Base-by-base conservation (phyloP, 176 grass and related monocot species). In the Cenchrus purpureus region DNA sequence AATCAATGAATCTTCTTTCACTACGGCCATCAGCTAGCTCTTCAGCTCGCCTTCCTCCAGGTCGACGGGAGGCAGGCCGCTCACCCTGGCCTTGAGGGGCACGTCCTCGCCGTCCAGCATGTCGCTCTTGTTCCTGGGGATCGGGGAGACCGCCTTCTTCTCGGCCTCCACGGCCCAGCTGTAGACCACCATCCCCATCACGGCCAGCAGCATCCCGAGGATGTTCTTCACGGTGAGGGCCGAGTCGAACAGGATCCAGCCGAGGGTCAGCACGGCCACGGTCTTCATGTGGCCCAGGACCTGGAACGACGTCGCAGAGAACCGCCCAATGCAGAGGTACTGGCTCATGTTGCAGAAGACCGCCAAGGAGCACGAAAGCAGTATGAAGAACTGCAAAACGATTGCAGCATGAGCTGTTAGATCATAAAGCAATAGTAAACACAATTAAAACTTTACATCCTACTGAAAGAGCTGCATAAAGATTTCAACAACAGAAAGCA, bases 301-400 rank as follows among this genome's bases (percentile, higher is more conserved):
- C 88, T 93, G 92, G 89, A 95, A 98, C 1, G 95, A 93, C 22
- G 91, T 97, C 16, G 95, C 92, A 17, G 95, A 95, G 87, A 97
- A 97, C 51, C 95, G 87, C 7, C 95, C 95, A 28, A 91, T 97
- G 95, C 95, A 97, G 68, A 97, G 90, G 83, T 93, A 95, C 79
- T 98, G 95, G 79, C 89, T 98, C 89, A 97, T 95, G 85, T 97
- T 97, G 92, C 95, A 97, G 82, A 97, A 81, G 50, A 97, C 95
- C 0, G 95, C 91, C 72, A 97, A 49, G 71, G 89, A 90, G 90
- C 92, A 97, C 8, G 95, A 97, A 34, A 95, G 90, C 51, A 95
- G 65, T 76, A 97, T 87, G 92, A 97, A 95, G 72, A 95, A 89
- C 92, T 98, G 91, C 58, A 95, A 55, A 68, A 46, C 19, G 46